phyloP scores from a whole-genome alignment of 805 yeast species.

The Ogataea methanolica region DNA sequence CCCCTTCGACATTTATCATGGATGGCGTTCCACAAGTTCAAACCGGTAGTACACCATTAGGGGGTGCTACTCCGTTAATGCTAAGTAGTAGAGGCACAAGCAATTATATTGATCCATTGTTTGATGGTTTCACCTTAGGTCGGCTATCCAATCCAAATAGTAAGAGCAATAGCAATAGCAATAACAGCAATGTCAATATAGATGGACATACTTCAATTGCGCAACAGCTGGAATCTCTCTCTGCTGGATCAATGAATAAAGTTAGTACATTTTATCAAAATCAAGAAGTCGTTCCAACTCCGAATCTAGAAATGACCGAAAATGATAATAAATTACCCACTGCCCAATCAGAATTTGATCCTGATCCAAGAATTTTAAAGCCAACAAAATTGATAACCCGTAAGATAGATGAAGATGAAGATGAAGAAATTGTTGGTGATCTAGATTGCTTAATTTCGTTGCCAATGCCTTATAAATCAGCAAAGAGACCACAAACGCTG shows the following conservation, averaged over 20 bases:
- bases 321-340: too few species aligned
- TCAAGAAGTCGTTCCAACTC: too few species aligned
- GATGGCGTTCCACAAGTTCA: not conserved
- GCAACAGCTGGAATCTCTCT: too few species aligned
- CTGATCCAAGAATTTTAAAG: not conserved
- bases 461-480: not conserved
- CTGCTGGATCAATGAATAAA: too few species aligned
- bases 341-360: not conserved
- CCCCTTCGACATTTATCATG: slow-evolving; percentile 1
- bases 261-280: too few species aligned
- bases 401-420: too few species aligned
- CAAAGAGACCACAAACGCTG: not conserved
- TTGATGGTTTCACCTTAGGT: slow-evolving; percentile 17
- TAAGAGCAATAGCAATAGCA: not conserved
- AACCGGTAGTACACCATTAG: slow-evolving; percentile 2
- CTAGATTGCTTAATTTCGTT: slow-evolving; percentile 4
- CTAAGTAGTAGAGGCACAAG: slow-evolving; percentile 1
- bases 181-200: not conserved
- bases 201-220: too few species aligned
- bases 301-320: too few species aligned
- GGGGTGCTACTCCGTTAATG: slow-evolving; percentile 8
- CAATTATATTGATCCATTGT: slow-evolving; percentile 13
- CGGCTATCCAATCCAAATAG: not conserved
- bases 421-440: too few species aligned
- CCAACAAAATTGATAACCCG: too few species aligned